Evolutionary conservation across 2,329 filamentous ascomycete genomes (phyloP), one percentile per base, ranked within the genome.

Genomic region (Botrytis tulipae): DNA sequence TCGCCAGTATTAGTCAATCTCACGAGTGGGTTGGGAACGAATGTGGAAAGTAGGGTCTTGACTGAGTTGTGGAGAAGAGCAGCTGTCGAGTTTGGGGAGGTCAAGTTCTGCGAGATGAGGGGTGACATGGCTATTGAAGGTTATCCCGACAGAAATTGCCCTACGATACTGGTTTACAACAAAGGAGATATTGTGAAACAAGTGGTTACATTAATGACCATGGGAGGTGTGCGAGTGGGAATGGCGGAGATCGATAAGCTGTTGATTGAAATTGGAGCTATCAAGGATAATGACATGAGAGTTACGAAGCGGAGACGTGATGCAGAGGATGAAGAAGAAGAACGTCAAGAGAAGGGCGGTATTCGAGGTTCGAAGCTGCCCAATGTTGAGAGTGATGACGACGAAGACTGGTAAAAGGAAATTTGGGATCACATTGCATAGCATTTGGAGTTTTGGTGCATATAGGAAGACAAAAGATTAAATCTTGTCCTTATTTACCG

Each of bases 21-120:
- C 69, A 95, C 92, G 10, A 94, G 93, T 7, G 88, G 92, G 0
- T 85, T 90, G 74, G 92, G 93, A 68, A 92, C 89, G 70, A 98
- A 98, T 80, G 87, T 92, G 48, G 95, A 98, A 83, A 97, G 94
- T 5, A 88, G 92, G 74, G 86, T 98, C 5, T 84, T 98, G 78
- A 90, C 91, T 0, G 92, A 97, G 80, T 86, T 98, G 32, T 99
- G 95, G 95, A 87, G 91, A 51, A 90, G 94, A 80, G 87, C 96
- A 59, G 95, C 96, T 0, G 84, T 83, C 74, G 94, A 95, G 80
- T 99, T 94, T 80, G 94, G 94, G 32, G 95, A 99, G 77, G 86
- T 99, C 82, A 99, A 99, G 84, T 99, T 99, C 83, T 98, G 95
- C 82, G 93, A 98, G 84, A 98, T 99, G 78, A 89, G 91, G 78